Evolutionary conservation across 148 eudicot species (phyloP).

Genomic region (Euryodendron excelsum): DNA sequence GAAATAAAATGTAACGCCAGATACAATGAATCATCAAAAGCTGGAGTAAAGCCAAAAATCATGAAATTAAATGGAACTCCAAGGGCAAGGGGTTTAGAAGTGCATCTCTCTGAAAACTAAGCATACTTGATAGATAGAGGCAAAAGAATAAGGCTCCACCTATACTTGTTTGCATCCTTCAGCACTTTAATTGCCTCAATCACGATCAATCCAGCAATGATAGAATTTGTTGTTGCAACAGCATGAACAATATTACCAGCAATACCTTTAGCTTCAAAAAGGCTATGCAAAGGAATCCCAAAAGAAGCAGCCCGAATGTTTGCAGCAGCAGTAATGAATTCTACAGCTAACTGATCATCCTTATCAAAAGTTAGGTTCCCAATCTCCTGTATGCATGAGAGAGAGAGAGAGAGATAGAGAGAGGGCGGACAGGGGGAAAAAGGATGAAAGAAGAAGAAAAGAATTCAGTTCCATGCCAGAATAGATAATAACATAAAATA

Average conservation of each 20-base stretch:
- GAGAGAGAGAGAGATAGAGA: conserved; percentile 2
- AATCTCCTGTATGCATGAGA: conserved; percentile 75
- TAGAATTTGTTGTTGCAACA: conserved; percentile 96
- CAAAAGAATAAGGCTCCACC: conserved; percentile 41
- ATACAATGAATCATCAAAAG: neutral
- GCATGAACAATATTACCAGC: conserved; percentile 99
- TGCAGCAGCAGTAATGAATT: conserved; percentile 96
- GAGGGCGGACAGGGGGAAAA: too few species aligned
- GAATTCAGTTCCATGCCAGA: neutral
- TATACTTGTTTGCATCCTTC: conserved; percentile 56
- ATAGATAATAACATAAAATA: neutral
- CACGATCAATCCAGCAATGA: conserved; percentile 90
- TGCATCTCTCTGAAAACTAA: neutral
- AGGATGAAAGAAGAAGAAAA: neutral
- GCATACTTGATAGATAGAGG: neutral
- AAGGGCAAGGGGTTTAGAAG: neutral
- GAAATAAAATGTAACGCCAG: neutral
- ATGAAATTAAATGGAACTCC: neutral
- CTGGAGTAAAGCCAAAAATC: neutral
- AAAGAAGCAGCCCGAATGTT: conserved; percentile 94
- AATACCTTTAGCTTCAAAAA: conserved; percentile 97
- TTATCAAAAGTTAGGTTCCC: conserved; percentile 86
- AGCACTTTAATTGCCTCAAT: conserved; percentile 95
- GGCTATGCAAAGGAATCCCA: conserved; percentile 89
- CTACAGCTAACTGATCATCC: conserved; percentile 95